A percentile compares a stretch with the other conserved stretches of the same genome.
These are phyloP conservation scores for Solioccasus polychromus DNA, from an alignment of 768 basidiomycete genomes.

Conservation along the genomic window DNA sequence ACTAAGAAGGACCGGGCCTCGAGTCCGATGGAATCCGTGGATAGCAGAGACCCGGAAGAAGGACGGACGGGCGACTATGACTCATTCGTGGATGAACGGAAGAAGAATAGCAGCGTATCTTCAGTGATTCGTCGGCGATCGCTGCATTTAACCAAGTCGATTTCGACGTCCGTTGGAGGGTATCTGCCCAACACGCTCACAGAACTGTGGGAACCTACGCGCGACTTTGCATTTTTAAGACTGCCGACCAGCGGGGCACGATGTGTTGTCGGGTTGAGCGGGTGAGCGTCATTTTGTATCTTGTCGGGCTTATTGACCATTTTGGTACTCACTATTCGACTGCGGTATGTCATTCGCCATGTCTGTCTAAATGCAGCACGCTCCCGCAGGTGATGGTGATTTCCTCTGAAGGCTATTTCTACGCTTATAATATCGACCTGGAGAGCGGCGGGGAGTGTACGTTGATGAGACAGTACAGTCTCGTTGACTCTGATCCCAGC, in stretches of 20 bases:
- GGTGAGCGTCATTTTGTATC: neutral
- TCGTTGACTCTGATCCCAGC: slow-evolving; percentile 26
- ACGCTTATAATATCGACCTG: slow-evolving; percentile 92
- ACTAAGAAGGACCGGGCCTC: slow-evolving; percentile 34
- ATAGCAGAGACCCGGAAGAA: slow-evolving; percentile 54
- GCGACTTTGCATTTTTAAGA: slow-evolving; percentile 94
- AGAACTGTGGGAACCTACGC: slow-evolving; percentile 95
- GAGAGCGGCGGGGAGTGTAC: slow-evolving; percentile 97
- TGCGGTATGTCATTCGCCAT: neutral
- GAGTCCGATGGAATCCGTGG: slow-evolving; percentile 66
- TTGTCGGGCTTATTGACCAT: neutral
- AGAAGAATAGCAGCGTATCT: slow-evolving; percentile 54
- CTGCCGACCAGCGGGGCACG: slow-evolving; percentile 75
- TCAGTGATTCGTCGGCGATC: slow-evolving; percentile 67
- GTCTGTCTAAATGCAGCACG: slow-evolving; percentile 48
- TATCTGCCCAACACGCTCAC: slow-evolving; percentile 87
- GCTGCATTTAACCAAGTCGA: slow-evolving; percentile 67
- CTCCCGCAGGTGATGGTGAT: slow-evolving; percentile 99
- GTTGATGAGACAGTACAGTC: slow-evolving; percentile 92
- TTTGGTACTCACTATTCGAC: neutral
- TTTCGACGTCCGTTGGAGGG: slow-evolving; percentile 78
- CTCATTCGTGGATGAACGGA: slow-evolving; percentile 76
- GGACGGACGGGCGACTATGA: slow-evolving; percentile 74
- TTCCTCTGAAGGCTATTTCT: slow-evolving; percentile 93
- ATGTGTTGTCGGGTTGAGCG: no score